phyloP scores from a whole-genome alignment of 1,284 basidiomycete species.

The Cyathus olla region DNA sequence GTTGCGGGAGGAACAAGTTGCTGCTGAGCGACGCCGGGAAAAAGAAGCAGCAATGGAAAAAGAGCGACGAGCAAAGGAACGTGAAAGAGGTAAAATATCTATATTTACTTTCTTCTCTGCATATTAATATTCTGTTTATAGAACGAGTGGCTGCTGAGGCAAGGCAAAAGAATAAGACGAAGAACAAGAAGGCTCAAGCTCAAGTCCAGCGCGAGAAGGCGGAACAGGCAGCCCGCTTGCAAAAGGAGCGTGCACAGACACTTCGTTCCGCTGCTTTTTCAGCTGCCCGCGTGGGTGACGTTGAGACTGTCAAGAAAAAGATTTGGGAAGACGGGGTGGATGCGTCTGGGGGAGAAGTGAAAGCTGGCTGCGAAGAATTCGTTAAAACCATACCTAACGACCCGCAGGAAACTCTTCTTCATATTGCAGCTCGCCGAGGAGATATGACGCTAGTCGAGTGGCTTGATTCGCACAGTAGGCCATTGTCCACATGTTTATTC shows the following conservation, averaged over 20 bases:
- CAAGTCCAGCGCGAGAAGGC: slow-evolving; percentile 62
- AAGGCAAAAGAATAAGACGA: slow-evolving; percentile 65
- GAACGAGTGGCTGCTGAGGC: slow-evolving; percentile 64
- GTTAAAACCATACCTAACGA: slow-evolving; percentile 59
- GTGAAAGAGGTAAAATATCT: slow-evolving; percentile 57
- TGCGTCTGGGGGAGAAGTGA: slow-evolving; percentile 75
- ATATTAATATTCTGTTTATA: slow-evolving; percentile 37
- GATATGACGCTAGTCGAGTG: slow-evolving; percentile 71
- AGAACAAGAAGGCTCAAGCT: slow-evolving; percentile 65
- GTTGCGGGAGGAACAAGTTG: slow-evolving; percentile 62
- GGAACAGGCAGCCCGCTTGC: slow-evolving; percentile 56
- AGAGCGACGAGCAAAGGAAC: slow-evolving; percentile 57
- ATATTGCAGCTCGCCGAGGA: slow-evolving; percentile 68
- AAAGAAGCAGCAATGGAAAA: slow-evolving; percentile 58
- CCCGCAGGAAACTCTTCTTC: slow-evolving; percentile 72
- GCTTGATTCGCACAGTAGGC: slow-evolving; percentile 76
- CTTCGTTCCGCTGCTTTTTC: slow-evolving; percentile 70
- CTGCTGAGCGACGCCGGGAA: slow-evolving; percentile 61
- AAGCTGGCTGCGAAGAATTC: slow-evolving; percentile 64
- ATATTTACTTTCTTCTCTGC: slow-evolving; percentile 1
- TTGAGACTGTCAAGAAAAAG: slow-evolving; percentile 65
- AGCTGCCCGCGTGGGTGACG: slow-evolving; percentile 67
- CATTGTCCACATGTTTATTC: slow-evolving; percentile 23
- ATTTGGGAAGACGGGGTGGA: slow-evolving; percentile 78
- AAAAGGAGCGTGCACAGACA: slow-evolving; percentile 61